Evolutionary conservation across 495 filamentous ascomycete genomes (phyloP).

Genomic region (Aspergillus funiculosus): DNA sequence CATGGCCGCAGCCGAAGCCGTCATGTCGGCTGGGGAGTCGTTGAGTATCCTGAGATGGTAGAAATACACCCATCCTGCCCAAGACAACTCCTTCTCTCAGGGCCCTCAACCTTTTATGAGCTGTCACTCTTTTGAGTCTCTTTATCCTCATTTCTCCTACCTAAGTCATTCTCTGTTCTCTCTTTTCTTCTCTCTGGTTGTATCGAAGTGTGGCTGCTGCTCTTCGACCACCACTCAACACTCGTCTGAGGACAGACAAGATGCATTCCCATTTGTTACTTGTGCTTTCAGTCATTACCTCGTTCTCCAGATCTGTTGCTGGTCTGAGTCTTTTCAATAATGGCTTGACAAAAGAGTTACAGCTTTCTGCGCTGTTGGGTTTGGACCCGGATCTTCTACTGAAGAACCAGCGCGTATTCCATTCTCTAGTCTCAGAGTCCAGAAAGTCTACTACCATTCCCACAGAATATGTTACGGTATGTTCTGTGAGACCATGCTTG

Average conservation of each 20-base stretch:
- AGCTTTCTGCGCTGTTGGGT: constrained; percentile 9
- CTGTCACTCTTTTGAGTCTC: not conserved
- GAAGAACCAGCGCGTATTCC: constrained; percentile 1
- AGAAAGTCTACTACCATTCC: constrained; percentile 3
- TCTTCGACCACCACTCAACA: not conserved
- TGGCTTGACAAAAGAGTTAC: constrained; percentile 3
- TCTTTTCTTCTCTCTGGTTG: not conserved
- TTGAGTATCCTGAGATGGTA: too few species aligned
- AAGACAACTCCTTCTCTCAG: not conserved
- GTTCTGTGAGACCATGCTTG: too few species aligned
- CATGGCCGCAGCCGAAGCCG: constrained; percentile 2
- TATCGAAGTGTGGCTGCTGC: not conserved
- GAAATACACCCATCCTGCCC: not conserved
- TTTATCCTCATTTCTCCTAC: too few species aligned
- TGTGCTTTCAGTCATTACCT: not conserved
- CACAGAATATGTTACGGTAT: constrained; percentile 26
- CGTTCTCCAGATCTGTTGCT: constrained; percentile 2
- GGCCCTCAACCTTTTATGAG: not conserved
- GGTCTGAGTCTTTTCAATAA: not conserved
- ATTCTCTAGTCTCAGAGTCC: constrained; percentile 2
- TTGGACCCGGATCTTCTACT: constrained; percentile 9
- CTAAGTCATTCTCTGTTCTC: too few species aligned
- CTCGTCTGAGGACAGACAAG: not conserved
- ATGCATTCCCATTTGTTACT: constrained; percentile 2
- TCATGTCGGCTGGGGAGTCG: too few species aligned